Percentiles rank a stretch among this genome's conserved stretches.
These are phyloP conservation scores for Knufia fluminis DNA, from an alignment of 2,329 filamentous ascomycete genomes.

Conservation along the genomic window DNA sequence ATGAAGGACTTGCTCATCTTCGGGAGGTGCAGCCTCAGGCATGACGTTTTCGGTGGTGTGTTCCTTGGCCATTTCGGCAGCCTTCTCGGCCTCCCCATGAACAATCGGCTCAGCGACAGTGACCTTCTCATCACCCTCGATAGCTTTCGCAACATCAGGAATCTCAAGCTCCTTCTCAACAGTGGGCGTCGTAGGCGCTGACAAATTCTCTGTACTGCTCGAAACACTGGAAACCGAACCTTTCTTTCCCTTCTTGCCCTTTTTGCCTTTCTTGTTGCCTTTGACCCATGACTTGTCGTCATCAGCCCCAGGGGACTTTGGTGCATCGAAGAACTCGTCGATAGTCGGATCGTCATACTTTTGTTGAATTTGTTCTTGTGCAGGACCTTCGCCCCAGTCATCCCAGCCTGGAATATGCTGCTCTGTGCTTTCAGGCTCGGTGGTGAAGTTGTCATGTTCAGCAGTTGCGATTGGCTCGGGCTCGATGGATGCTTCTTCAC, in stretches of 20 bases:
- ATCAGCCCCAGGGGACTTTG: neutral
- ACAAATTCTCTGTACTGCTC: neutral
- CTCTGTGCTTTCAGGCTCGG: neutral
- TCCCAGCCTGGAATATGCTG: neutral
- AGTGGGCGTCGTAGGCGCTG: neutral
- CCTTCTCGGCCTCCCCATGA: too few species aligned
- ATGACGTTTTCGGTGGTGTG: neutral
- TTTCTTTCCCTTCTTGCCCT: constrained; percentile 8
- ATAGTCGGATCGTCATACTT: constrained; percentile 5
- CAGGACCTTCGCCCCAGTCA: constrained; percentile 5
- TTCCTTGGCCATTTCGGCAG: neutral
- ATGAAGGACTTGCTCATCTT: neutral
- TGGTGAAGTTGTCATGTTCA: neutral
- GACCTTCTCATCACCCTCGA: neutral
- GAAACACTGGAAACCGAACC: neutral
- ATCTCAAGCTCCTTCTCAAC: neutral
- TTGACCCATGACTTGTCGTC: constrained; percentile 9
- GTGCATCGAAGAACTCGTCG: constrained; percentile 9
- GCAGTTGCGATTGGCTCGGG: neutral
- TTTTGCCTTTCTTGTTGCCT: constrained; percentile 10
- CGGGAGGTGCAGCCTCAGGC: neutral
- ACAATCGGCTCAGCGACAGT: neutral
- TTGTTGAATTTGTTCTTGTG: neutral
- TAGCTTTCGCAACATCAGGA: neutral
- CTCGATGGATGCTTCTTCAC: neutral